Evolutionary conservation across 2,329 filamentous ascomycete species (phyloP).

Genomic region (Colletotrichum godetiae): DNA sequence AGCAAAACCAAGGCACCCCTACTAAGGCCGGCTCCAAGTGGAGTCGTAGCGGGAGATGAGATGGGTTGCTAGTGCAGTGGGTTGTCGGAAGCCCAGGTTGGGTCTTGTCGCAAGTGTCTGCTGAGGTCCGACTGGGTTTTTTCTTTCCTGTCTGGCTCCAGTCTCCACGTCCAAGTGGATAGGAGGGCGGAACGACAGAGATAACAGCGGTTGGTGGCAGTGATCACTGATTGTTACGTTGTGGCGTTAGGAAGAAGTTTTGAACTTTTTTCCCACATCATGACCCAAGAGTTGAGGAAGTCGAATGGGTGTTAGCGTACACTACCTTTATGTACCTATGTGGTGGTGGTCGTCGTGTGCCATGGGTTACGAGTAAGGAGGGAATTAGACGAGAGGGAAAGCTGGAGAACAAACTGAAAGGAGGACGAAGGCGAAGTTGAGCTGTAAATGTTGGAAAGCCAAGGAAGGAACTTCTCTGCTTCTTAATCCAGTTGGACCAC

Average conservation of each 20-base stretch:
- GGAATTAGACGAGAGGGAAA: background rate
- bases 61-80: slow-evolving; percentile 31
- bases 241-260: slow-evolving; percentile 11
- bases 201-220: slow-evolving; percentile 16
- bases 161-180: slow-evolving; percentile 27
- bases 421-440: background rate
- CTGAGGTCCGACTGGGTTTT: slow-evolving; percentile 24
- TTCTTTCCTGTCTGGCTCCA: background rate
- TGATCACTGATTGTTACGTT: slow-evolving; percentile 15
- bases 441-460: slow-evolving; percentile 5
- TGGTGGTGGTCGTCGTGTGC: background rate
- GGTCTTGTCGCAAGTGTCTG: slow-evolving; percentile 21
- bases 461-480: slow-evolving; percentile 8
- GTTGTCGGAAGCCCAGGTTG: slow-evolving; percentile 21
- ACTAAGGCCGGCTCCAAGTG: slow-evolving; percentile 22
- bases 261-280: background rate
- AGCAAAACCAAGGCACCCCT: slow-evolving; percentile 4
- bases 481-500: background rate
- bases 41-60: slow-evolving; percentile 33
- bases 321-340: too few species aligned
- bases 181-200: slow-evolving; percentile 20
- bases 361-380: background rate
- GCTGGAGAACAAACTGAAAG: background rate
- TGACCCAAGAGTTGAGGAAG: background rate
- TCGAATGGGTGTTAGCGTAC: background rate